Percentiles rank a stretch among this genome's conserved stretches.
Evolutionary conservation across 257 asterid species (phyloP).

Genomic region (Echites panduratus): DNA sequence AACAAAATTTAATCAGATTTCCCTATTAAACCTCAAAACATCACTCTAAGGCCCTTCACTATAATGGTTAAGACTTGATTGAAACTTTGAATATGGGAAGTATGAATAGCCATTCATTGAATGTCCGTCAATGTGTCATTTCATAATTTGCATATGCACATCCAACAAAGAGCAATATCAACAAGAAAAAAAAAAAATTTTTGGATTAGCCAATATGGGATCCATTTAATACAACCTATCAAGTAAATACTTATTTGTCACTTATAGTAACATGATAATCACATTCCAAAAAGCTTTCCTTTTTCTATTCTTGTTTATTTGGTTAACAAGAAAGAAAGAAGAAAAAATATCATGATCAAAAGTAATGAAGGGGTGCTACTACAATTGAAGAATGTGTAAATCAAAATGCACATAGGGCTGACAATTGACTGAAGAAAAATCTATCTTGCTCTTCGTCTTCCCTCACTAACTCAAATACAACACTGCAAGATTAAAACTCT

Average conservation of each 20-base stretch:
- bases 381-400: not conserved
- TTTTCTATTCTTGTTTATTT: not conserved
- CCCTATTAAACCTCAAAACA: not conserved
- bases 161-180: not conserved
- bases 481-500: slow-evolving; percentile 1
- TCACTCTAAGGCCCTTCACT: not conserved
- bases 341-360: not conserved
- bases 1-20: slow-evolving; percentile 16
- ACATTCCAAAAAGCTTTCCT: not conserved
- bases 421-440: not conserved
- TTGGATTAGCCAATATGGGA: not conserved
- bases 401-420: not conserved
- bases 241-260: not conserved
- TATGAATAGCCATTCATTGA: not conserved
- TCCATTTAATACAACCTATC: not conserved
- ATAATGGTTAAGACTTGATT: not conserved
- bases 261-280: not conserved
- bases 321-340: not conserved
- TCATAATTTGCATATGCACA: not conserved
- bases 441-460: not conserved
- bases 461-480: not conserved
- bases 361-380: not conserved
- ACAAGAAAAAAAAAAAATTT: not conserved
- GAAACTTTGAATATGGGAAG: not conserved
- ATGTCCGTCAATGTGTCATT: not conserved